Conservation (phyloP, 495 filamentous ascomycete genomes). For the Cryomyces minteri region DNA sequence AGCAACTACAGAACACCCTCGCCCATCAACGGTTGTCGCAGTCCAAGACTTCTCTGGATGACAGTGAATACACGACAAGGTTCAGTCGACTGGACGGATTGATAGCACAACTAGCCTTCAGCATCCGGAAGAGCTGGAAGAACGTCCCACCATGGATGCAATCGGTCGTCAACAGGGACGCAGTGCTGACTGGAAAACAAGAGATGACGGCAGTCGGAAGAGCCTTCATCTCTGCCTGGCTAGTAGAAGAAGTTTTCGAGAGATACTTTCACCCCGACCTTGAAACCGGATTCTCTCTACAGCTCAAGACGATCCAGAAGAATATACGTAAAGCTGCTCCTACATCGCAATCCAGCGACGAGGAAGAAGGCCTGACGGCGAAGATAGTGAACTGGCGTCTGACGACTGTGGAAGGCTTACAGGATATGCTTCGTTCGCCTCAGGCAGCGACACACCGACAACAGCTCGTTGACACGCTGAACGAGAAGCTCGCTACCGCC, state of each 20-base stretch:
- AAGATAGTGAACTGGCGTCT: conserved; percentile 87
- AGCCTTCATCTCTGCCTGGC: conserved; percentile 74
- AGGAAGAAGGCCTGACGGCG: conserved; percentile 72
- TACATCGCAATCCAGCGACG: conserved; percentile 48
- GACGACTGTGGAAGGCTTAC: conserved; percentile 80
- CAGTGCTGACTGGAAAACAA: conserved; percentile 62
- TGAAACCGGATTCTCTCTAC: conserved; percentile 51
- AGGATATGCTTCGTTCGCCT: conserved; percentile 44
- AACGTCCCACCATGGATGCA: conserved; percentile 61
- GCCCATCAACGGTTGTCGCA: conserved; percentile 89
- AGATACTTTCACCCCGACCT: conserved; percentile 80
- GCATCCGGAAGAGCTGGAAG: conserved; percentile 85
- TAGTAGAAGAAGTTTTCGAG: conserved; percentile 82
- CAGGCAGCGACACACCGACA: conserved; percentile 42
- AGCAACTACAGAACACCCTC: conserved; percentile 88
- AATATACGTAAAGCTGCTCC: conserved; percentile 66
- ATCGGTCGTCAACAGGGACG: conserved; percentile 64
- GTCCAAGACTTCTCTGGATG: conserved; percentile 87
- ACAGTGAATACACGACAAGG: conserved; percentile 80
- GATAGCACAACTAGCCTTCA: conserved; percentile 86
- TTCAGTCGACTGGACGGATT: conserved; percentile 89
- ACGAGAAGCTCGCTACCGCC: conserved; percentile 48
- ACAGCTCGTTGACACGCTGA: conserved; percentile 47
- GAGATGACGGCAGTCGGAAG: conserved; percentile 97
- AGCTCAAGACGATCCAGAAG: conserved; percentile 74